Conservation (phyloP, 1,139 yeast genomes). For the Debaryomycetaceae sp. region DNA sequence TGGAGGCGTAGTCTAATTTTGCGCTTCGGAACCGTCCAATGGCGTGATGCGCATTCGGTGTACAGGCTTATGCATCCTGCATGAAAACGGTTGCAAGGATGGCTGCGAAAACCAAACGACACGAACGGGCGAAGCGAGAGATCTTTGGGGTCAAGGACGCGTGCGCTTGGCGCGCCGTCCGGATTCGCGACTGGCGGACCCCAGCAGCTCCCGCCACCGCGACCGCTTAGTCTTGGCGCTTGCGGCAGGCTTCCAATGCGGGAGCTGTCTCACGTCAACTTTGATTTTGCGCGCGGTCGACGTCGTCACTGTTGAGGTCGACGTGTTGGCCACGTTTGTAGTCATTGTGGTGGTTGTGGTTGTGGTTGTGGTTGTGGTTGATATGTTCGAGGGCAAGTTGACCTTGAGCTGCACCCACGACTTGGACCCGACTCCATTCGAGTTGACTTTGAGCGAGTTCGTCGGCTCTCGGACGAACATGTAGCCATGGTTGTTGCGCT, state of each 20-base stretch:
- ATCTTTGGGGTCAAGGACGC: too few relatives aligned
- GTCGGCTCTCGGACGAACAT: slow-evolving; percentile 36
- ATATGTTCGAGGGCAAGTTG: slow-evolving; percentile 16
- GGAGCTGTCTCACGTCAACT: slow-evolving; percentile 25
- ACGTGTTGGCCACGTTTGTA: too few relatives aligned
- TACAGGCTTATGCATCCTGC: too few relatives aligned
- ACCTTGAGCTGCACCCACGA: slow-evolving; percentile 28
- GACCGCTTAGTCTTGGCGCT: slow-evolving; percentile 6
- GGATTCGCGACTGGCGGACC: not conserved
- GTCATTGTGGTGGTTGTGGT: too few relatives aligned
- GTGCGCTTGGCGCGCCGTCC: slow-evolving; percentile 7
- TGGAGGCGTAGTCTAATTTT: too few relatives aligned
- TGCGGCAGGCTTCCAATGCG: slow-evolving; percentile 26
- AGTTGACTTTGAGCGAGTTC: slow-evolving; percentile 24
- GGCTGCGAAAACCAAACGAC: too few relatives aligned
- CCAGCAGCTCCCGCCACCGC: slow-evolving; percentile 2
- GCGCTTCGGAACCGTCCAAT: too few relatives aligned
- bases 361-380: too few relatives aligned
- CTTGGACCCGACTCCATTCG: slow-evolving; percentile 18
- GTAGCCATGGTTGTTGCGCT: slow-evolving; percentile 31
- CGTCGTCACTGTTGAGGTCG: not conserved
- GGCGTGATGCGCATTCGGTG: too few relatives aligned
- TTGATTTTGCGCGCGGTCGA: slow-evolving; percentile 17
- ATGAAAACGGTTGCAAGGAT: too few relatives aligned
- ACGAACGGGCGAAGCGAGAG: too few relatives aligned